Evolutionary conservation across 2,329 filamentous ascomycete genomes (phyloP), one percentile per base, ranked within the genome.

Genomic region (Pseudogymnoascus sp.): DNA sequence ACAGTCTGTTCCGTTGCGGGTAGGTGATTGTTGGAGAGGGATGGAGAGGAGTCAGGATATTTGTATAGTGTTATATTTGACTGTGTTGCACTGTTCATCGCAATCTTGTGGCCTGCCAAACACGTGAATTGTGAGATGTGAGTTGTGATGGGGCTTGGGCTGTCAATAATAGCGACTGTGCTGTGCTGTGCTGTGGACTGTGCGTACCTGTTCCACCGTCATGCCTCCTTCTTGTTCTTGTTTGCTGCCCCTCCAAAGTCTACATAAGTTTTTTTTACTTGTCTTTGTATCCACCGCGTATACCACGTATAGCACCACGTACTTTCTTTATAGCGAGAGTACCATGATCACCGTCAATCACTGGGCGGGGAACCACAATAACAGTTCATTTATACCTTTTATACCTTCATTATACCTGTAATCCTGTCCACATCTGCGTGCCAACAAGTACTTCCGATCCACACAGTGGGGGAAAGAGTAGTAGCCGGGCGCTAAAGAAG

Each of bases 41-140:
- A 12, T 46, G 42, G 6, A 46, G 42, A 46, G 18, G 42, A 25
- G 40, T 2, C 6, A 5, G 5, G 21, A 25, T 46, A 25, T 14
- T 31, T 31, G 28, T 31, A 31, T 3, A 31, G 7, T 31, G 4
- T 4, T 31, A 31, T 31, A 31, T 25, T 25, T 6, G 12, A 44
- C 11, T 53, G 14, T 16, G 7, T 7, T 28, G 23, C 18, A 50
- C 23, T 53, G 44, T 31, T 31, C 14, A 16, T 53, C 16, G 7
- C 16, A 50, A 31, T 53, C 14, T 53, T 53, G 25, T 12, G 6
- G 25, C 8, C 44, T 56, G 25, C 25, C 25, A 56, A 56, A 56
- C 46, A 56, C 46, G 46, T 56, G 46, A 18, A 56, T 31, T 56
- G 46, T 56, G 46, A 56, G 25, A 56, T 56, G 46, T 56, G 46